Evolutionary conservation across 441 rosid genomes (phyloP), one percentile per base, ranked within the genome.

Genomic region (Gossypium schwendimanii): DNA sequence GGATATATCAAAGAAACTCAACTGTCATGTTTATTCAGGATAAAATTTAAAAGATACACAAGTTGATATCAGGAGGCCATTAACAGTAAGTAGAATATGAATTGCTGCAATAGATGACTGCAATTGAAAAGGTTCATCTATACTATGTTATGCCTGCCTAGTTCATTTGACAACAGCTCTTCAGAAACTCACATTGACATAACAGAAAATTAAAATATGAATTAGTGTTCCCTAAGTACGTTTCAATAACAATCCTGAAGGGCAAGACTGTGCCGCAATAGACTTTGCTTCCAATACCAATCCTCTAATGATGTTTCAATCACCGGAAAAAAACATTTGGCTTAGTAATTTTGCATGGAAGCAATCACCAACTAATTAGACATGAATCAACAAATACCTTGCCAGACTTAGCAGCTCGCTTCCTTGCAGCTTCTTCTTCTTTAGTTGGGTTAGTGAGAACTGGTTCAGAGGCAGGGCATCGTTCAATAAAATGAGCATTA

Each of bases 381-480:
- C 5, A 45, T 47, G 52, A 73, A 71, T 74, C 20, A 72, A 55
- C 36, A 82, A 77, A 60, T 83, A 94, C 97, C 97, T 90, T 90
- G 58, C 87, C 77, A 78, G 87, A 86, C 77, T 87, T 91, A 39
- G 91, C 26, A 77, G 82, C 88, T 75, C 81, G 86, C 78, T 82
- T 94, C 83, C 60, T 88, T 50, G 85, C 75, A 69, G 78, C 77
- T 63, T 77, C 70, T 70, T 81, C 89, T 54, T 84, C 86, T 79
- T 85, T 90, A 77, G 76, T 80, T 62, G 85, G 84, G 15, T 79
- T 73, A 55, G 81, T 76, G 79, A 95, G 81, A 77, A 85, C 73
- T 26, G 99, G 93, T 75, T 88, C 97, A 11, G 92, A 78, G 53
- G 85, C 76, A 44, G 97, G 97, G 80, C 96, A 88, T 41, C 87